These are phyloP conservation scores for Calonectria montana DNA, from an alignment of 2,329 filamentous ascomycete genomes.

Conservation along the genomic window DNA sequence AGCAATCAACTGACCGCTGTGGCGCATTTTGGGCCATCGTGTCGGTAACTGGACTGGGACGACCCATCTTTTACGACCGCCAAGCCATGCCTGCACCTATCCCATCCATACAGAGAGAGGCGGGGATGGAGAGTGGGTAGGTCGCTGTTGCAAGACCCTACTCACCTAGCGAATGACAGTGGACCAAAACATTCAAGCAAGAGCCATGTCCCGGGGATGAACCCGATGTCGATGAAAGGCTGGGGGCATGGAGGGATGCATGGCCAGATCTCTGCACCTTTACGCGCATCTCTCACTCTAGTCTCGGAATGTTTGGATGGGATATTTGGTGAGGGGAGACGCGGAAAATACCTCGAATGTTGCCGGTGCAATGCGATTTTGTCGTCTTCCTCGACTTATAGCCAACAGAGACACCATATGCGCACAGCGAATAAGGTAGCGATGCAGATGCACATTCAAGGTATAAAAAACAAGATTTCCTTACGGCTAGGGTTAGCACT, in stretches of 20 bases:
- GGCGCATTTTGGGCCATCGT: constrained; percentile 36
- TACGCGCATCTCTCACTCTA: neutral
- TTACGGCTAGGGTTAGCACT: neutral
- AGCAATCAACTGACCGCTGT: constrained; percentile 26
- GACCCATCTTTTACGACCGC: constrained; percentile 8
- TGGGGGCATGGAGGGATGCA: neutral
- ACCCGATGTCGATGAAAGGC: constrained; percentile 2
- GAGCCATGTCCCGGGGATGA: neutral
- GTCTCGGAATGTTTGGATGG: no score
- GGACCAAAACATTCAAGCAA: neutral
- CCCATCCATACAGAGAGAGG: constrained; percentile 2
- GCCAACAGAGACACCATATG: neutral
- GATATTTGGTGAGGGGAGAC: neutral
- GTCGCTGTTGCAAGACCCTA: constrained; percentile 1
- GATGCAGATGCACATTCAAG: neutral
- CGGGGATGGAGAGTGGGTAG: neutral
- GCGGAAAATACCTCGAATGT: neutral
- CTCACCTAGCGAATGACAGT: neutral
- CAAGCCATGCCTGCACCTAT: neutral
- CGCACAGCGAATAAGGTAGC: neutral
- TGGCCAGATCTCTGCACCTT: neutral
- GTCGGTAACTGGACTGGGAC: constrained; percentile 37
- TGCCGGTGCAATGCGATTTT: neutral
- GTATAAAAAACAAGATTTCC: neutral
- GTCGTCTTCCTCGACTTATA: neutral